Conservation (phyloP, 345 rosid species). For the Turritis glabra region DNA sequence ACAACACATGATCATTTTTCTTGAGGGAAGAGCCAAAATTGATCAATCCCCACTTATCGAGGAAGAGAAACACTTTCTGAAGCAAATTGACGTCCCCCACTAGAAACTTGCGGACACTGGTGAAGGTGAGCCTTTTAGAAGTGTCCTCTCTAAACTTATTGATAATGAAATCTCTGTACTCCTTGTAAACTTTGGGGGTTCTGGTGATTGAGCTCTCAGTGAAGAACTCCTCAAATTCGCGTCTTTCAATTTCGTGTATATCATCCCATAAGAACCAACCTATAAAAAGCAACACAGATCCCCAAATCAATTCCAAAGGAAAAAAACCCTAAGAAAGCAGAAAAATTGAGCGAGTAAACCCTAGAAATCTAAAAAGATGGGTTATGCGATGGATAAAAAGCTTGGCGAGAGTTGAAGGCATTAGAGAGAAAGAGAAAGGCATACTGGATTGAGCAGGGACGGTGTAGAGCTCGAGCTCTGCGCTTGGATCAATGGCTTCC, state of each 20-base stretch:
- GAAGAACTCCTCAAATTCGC: slow-evolving; percentile 73
- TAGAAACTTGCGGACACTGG: slow-evolving; percentile 71
- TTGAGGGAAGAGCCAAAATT: slow-evolving; percentile 49
- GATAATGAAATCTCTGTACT: slow-evolving; percentile 89
- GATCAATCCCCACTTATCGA: slow-evolving; percentile 78
- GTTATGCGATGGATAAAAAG: neutral
- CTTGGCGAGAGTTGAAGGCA: neutral
- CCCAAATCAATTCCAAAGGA: slow-evolving; percentile 8
- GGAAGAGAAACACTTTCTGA: slow-evolving; percentile 66
- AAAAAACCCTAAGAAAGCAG: slow-evolving; percentile 3
- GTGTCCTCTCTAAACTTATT: slow-evolving; percentile 85
- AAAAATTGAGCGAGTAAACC: neutral
- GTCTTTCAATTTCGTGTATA: slow-evolving; percentile 84
- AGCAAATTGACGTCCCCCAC: slow-evolving; percentile 85
- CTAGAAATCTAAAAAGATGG: neutral
- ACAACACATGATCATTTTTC: neutral
- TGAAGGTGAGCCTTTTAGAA: slow-evolving; percentile 66
- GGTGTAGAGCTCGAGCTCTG: slow-evolving; percentile 72
- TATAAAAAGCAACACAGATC: slow-evolving; percentile 18
- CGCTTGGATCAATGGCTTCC: slow-evolving; percentile 46
- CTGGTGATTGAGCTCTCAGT: slow-evolving; percentile 80
- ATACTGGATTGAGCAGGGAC: slow-evolving; percentile 76
- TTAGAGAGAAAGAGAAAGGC: slow-evolving; percentile 21
- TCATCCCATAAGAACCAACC: slow-evolving; percentile 97
- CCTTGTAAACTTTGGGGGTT: slow-evolving; percentile 91